Evolutionary conservation across 345 rosid species (phyloP).

Genomic region (Mallotus nudiflorus): DNA sequence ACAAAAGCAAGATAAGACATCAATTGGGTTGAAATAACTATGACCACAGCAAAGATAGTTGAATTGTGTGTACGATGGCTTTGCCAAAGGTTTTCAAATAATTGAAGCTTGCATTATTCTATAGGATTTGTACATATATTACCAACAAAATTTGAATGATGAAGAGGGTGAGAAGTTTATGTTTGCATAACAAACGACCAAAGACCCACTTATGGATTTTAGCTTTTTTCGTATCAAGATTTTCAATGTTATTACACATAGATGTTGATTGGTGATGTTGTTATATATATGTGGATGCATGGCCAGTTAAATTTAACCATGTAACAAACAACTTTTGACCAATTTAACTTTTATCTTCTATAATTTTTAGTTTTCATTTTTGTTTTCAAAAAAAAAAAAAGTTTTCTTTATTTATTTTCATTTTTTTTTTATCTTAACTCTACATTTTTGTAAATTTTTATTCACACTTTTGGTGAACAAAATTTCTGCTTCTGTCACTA

Average conservation of each 20-base stretch:
- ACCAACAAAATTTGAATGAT: neutral
- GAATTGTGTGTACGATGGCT: too few species aligned
- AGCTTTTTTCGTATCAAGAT: constrained; percentile 13
- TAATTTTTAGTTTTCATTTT: too few species aligned
- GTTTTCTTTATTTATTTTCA: too few species aligned
- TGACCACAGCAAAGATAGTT: neutral
- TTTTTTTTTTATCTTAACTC: too few species aligned
- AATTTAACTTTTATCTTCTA: too few species aligned
- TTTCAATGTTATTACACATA: neutral
- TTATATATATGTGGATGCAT: neutral
- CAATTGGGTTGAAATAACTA: neutral
- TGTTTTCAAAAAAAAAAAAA: too few species aligned
- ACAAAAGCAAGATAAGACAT: neutral
- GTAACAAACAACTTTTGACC: too few species aligned
- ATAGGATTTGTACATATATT: neutral
- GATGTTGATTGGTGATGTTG: neutral
- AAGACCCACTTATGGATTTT: constrained; percentile 16
- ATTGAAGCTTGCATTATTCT: constrained; percentile 22
- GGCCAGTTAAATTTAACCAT: too few species aligned
- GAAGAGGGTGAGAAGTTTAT: constrained; percentile 15
- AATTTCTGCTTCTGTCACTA: too few species aligned
- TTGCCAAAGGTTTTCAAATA: constrained; percentile 9
- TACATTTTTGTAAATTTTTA: too few species aligned
- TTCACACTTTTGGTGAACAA: too few species aligned
- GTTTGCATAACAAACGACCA: constrained; percentile 18